Percentiles rank a stretch among this genome's conserved stretches.
Conservation (phyloP, 345 rosid genomes). For the Reutealis trisperma region DNA sequence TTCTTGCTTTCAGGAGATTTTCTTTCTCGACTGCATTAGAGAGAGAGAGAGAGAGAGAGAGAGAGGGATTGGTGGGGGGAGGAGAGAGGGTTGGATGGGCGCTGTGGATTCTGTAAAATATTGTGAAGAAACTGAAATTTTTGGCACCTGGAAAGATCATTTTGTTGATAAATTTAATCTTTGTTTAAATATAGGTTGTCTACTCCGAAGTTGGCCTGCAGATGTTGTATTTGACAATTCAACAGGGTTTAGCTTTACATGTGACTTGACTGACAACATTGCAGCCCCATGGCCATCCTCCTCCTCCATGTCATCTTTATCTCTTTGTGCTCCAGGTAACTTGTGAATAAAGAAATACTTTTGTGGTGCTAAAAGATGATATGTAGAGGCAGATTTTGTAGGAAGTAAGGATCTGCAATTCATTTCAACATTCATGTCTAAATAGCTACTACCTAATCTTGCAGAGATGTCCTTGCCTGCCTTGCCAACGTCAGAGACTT, state of each 20-base stretch:
- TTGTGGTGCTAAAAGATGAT: not conserved
- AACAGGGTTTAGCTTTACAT: slow-evolving; percentile 90
- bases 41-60: not conserved
- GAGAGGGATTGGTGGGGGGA: not conserved
- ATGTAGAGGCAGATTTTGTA: not conserved
- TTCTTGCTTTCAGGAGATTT: not conserved
- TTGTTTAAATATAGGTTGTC: slow-evolving; percentile 58
- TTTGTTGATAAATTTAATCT: slow-evolving; percentile 22
- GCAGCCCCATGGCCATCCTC: slow-evolving; percentile 99
- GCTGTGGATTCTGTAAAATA: not conserved
- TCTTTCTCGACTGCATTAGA: not conserved
- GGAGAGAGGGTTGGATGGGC: not conserved
- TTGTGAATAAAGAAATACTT: not conserved
- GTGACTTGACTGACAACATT: slow-evolving; percentile 92
- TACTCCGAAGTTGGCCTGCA: slow-evolving; percentile 81
- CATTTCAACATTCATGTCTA: slow-evolving; percentile 3
- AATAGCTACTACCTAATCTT: slow-evolving; percentile 14
- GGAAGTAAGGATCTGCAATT: not conserved
- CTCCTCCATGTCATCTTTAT: slow-evolving; percentile 72
- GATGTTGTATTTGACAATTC: slow-evolving; percentile 80
- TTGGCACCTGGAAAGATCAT: not conserved
- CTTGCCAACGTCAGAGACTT: slow-evolving; percentile 76
- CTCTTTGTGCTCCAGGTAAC: slow-evolving; percentile 95
- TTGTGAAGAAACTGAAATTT: slow-evolving; percentile 8
- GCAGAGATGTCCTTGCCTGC: slow-evolving; percentile 99